phyloP scores from a whole-genome alignment of 2,329 filamentous ascomycete species.

The Rhinocladiella mackenziei region DNA sequence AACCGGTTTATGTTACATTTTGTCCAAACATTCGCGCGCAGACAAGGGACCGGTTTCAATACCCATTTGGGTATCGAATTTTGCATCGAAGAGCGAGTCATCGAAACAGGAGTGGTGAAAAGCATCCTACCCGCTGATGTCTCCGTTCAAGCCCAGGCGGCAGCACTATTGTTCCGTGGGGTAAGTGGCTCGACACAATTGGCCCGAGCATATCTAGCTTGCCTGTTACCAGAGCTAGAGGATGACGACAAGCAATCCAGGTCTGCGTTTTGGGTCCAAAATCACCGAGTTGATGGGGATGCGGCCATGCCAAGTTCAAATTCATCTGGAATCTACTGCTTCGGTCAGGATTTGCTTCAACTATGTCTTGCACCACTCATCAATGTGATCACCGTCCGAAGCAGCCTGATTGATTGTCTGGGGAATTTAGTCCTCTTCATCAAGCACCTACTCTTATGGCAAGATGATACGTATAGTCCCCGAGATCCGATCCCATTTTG shows the following conservation, averaged over 20 bases:
- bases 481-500: slow-evolving; percentile 47
- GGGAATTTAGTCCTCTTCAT: slow-evolving; percentile 34
- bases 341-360: slow-evolving; percentile 59
- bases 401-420: slow-evolving; percentile 10
- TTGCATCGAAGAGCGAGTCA: slow-evolving; percentile 52
- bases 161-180: slow-evolving; percentile 56
- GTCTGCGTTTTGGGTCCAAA: slow-evolving; percentile 9
- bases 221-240: slow-evolving; percentile 33
- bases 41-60: slow-evolving; percentile 50
- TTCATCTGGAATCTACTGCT: slow-evolving; percentile 54
- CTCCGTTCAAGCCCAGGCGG: slow-evolving; percentile 64
- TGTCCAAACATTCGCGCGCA: slow-evolving; percentile 17
- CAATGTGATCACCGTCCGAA: slow-evolving; percentile 33
- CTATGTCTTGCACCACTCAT: slow-evolving; percentile 49
- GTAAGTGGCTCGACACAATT: slow-evolving; percentile 39
- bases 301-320: slow-evolving; percentile 2
- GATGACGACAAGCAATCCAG: slow-evolving; percentile 10
- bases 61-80: slow-evolving; percentile 73
- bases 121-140: slow-evolving; percentile 64
- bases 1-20: slow-evolving; percentile 60
- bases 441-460: slow-evolving; percentile 46
- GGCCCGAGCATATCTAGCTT: slow-evolving; percentile 48
- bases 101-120: slow-evolving; percentile 31
- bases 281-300: background rate
- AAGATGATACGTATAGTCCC: slow-evolving; percentile 47